Evolutionary conservation across 306 rosid species (phyloP).

Genomic region (Cajanus cajan): DNA sequence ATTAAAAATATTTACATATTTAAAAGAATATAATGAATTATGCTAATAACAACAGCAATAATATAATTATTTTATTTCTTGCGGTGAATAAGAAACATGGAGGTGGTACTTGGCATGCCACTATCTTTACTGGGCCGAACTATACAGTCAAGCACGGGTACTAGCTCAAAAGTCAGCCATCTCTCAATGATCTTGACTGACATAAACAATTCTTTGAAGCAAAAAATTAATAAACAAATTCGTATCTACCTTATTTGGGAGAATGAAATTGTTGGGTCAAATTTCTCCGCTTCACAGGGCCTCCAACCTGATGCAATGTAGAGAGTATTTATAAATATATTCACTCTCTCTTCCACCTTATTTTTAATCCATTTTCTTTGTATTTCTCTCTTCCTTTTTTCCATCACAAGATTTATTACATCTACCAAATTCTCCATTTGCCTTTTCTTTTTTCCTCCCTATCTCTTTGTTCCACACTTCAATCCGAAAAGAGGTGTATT

Average conservation of each 20-base stretch:
- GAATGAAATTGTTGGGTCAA: slow-evolving; percentile 19
- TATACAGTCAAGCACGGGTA: neutral
- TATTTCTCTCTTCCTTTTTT: neutral
- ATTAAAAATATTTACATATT: no score
- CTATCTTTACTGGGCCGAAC: no score
- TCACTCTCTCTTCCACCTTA: neutral
- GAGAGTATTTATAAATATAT: neutral
- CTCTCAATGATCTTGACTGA: neutral
- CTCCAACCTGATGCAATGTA: slow-evolving; percentile 8
- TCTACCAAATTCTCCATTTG: no score
- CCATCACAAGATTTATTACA: neutral
- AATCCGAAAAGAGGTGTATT: no score
- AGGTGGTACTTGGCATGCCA: no score
- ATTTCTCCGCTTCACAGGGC: neutral
- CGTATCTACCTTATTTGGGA: slow-evolving; percentile 4
- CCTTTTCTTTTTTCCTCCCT: neutral
- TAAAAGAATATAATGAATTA: no score
- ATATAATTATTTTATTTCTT: no score
- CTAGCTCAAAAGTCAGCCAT: slow-evolving; percentile 2
- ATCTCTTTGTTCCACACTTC: no score
- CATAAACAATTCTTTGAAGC: neutral
- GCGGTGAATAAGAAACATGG: no score
- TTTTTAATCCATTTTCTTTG: neutral
- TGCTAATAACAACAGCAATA: no score
- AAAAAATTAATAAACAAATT: neutral